A percentile compares a stretch with the other conserved stretches of the same genome.
Evolutionary conservation across 1,284 basidiomycete genomes (phyloP).

Genomic region (Termitomyces sp.): DNA sequence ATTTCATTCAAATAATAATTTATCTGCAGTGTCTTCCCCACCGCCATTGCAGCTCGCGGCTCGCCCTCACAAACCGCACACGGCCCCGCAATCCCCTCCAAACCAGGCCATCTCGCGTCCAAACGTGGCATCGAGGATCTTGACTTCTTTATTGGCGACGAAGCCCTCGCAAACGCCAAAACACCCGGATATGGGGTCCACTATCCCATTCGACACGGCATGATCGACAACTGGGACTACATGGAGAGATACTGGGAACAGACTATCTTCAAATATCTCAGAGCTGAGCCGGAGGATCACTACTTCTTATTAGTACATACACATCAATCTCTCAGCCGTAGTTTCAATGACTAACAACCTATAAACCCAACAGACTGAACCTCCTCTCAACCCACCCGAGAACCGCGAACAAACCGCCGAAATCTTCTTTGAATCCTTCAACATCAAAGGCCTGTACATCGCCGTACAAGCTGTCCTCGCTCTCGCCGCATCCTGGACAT

Average conservation of each 20-base stretch:
- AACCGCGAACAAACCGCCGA: slow-evolving; percentile 99
- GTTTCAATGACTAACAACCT: not conserved
- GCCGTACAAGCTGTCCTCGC: slow-evolving; percentile 99
- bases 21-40: slow-evolving; percentile 77
- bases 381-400: slow-evolving; percentile 96
- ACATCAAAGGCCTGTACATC: slow-evolving; percentile 97
- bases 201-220: slow-evolving; percentile 96
- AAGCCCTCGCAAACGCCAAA: slow-evolving; percentile 93
- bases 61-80: slow-evolving; percentile 59
- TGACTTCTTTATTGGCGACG: slow-evolving; percentile 99
- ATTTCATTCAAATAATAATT: slow-evolving; percentile 45
- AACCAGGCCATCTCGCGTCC: slow-evolving; percentile 89
- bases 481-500: slow-evolving; percentile 96
- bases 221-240: slow-evolving; percentile 99
- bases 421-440: slow-evolving; percentile 99
- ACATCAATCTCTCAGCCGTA: not conserved
- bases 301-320: slow-evolving; percentile 91
- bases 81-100: slow-evolving; percentile 74
- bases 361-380: slow-evolving; percentile 75
- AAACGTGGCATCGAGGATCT: slow-evolving; percentile 99
- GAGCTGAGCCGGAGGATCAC: slow-evolving; percentile 98
- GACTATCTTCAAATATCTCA: slow-evolving; percentile 99
- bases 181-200: slow-evolving; percentile 88
- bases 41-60: slow-evolving; percentile 87
- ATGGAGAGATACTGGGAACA: slow-evolving; percentile 99